Conservation (phyloP, 495 filamentous ascomycete species). For the Neurospora sp. region DNA sequence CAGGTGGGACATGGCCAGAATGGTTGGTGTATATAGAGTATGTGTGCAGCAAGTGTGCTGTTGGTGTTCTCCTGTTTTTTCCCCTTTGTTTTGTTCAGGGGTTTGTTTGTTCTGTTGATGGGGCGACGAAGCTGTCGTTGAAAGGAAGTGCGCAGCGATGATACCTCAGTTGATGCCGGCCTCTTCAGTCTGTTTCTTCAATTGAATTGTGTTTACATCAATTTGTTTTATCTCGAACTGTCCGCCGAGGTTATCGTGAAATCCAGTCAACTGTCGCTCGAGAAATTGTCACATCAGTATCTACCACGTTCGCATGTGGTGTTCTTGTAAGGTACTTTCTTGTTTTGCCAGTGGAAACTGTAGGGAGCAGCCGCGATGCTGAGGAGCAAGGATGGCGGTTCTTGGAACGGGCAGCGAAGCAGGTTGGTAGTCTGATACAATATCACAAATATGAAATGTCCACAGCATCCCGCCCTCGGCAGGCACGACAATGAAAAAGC, state of each 20-base stretch:
- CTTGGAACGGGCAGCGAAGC: background rate
- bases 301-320: background rate
- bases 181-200: background rate
- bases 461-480: background rate
- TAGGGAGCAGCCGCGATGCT: background rate
- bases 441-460: background rate
- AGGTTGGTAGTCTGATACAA: background rate
- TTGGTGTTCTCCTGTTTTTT: background rate
- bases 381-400: background rate
- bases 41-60: background rate
- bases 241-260: background rate
- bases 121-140: background rate
- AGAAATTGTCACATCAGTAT: background rate
- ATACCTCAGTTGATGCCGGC: background rate
- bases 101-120: background rate
- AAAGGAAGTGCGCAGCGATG: background rate
- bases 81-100: background rate
- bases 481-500: background rate
- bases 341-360: background rate
- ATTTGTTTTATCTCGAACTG: background rate
- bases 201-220: background rate
- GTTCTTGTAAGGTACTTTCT: background rate
- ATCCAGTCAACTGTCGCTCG: background rate
- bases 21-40: background rate
- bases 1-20: conserved; percentile 38